Evolutionary conservation across 2,329 filamentous ascomycete genomes (phyloP).

Genomic region (Chaetomium sp.): DNA sequence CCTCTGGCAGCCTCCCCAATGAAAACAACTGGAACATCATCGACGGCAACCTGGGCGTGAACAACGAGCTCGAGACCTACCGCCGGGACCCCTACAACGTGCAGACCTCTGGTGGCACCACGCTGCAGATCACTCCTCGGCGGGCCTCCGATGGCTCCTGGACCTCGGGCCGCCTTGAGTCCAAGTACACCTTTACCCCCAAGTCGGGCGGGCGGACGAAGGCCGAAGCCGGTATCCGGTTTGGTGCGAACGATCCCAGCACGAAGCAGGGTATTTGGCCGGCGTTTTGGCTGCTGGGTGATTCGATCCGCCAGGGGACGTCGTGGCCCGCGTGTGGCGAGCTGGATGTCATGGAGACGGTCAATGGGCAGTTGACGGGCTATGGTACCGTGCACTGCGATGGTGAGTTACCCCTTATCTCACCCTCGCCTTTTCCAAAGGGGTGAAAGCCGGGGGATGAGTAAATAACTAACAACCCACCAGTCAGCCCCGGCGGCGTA

Average conservation of each 20-base stretch:
- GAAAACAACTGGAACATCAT: conserved; percentile 41
- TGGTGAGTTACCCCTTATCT: background rate
- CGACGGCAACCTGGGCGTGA: conserved; percentile 38
- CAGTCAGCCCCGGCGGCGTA: conserved; percentile 34
- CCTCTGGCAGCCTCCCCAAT: conserved; percentile 34
- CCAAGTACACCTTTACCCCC: conserved; percentile 40
- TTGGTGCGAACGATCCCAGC: conserved; percentile 33
- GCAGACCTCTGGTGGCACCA: conserved; percentile 45
- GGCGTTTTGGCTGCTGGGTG: conserved; percentile 47
- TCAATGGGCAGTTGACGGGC: conserved; percentile 40
- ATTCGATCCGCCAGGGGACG: conserved; percentile 39
- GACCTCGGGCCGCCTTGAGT: conserved; percentile 47
- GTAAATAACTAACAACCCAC: background rate
- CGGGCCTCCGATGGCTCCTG: conserved; percentile 30
- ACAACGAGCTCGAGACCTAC: conserved; percentile 46
- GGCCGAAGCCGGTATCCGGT: conserved; percentile 40
- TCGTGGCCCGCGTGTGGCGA: conserved; percentile 45
- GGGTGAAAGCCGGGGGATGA: background rate
- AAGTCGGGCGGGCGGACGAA: conserved; percentile 34
- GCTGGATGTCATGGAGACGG: conserved; percentile 45
- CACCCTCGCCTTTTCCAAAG: background rate
- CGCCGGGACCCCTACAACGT: conserved; percentile 38
- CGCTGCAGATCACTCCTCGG: conserved; percentile 46
- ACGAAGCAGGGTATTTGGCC: conserved; percentile 47
- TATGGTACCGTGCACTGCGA: conserved; percentile 46